Evolutionary conservation across 768 basidiomycete genomes (phyloP).

Genomic region (Boletus subcaerulescens): DNA sequence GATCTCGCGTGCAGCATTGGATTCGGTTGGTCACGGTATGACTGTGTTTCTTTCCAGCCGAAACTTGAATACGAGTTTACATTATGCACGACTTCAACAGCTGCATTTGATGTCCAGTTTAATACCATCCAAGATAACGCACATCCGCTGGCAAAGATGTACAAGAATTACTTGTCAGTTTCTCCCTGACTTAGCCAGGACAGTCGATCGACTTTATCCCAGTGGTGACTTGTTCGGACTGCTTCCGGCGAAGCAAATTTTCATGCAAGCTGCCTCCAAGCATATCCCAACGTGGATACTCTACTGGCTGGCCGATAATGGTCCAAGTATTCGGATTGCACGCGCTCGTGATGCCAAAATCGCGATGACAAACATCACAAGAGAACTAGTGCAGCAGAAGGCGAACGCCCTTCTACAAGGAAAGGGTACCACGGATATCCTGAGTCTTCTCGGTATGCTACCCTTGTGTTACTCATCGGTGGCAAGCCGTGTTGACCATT

Average conservation of each 20-base stretch:
- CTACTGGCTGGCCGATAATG: not conserved
- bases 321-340: not conserved
- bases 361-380: not conserved
- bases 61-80: too few species aligned
- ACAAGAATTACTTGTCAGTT: slow-evolving; percentile 9
- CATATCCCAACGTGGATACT: slow-evolving; percentile 1
- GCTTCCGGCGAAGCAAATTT: slow-evolving; percentile 3
- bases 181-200: too few species aligned
- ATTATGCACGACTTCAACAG: slow-evolving; percentile 12
- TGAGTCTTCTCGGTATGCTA: slow-evolving; percentile 37
- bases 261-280: slow-evolving; percentile 3
- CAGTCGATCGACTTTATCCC: not conserved
- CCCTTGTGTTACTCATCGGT: too few species aligned
- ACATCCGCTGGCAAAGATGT: slow-evolving; percentile 5
- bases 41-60: not conserved
- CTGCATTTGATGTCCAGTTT: slow-evolving; percentile 42
- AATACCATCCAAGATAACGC: not conserved
- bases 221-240: slow-evolving; percentile 12
- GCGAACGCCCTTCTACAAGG: slow-evolving; percentile 4
- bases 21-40: slow-evolving; percentile 48
- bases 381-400: slow-evolving; percentile 6
- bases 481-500: not conserved
- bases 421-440: slow-evolving; percentile 9
- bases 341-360: not conserved
- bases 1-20: slow-evolving; percentile 43